Evolutionary conservation across 441 rosid species (phyloP), one percentile per base, ranked within the genome.

Genomic region (Hura crepitans): DNA sequence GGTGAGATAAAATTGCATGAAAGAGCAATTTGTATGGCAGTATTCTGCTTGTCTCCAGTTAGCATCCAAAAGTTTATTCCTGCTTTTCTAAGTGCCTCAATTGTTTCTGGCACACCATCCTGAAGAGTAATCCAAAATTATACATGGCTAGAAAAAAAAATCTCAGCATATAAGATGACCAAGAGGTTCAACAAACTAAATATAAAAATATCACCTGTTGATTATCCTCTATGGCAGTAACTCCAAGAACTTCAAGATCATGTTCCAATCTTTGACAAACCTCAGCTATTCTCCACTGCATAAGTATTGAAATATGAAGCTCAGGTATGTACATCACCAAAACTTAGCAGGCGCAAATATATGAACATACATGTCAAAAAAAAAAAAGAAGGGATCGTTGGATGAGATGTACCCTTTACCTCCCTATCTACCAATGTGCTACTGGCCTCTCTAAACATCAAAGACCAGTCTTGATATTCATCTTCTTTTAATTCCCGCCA

Each of bases 261-360:
- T 81, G 90, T 74, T 96, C 99, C 80, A 96, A 74, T 81, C 79
- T 84, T 78, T 96, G 97, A 80, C 99, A 96, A 65, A 85, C 94
- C 91, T 96, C 99, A 59, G 97, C 98, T 62, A 96, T 80, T 81
- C 89, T 96, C 99, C 99, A 93, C 99, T 96, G 87, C 74, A 84
- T 57, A 73, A 73, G 71, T 58, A 75, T 61, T 37, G 30, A 71
- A 47, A 49, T 61, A 62, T 76, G 72, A 68, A 30, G 77, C 75
- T 72, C 75, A 81, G 66, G 65, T 49, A 56, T 74, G 62, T 63
- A 31, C 2, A 69, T 69, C 30, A 55, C 69, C 56, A 70, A 72
- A 63, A 13, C 66, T 31, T 67, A 58, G n/a, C 5, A 58, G 53
- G 18, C 13, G 64, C 23, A 25, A 13, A 20, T 18, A 17, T 20